Percentiles rank a stretch among this genome's conserved stretches.
phyloP scores from a whole-genome alignment of 352 stramenopile genomes.

The Thalassiosira sp. region DNA sequence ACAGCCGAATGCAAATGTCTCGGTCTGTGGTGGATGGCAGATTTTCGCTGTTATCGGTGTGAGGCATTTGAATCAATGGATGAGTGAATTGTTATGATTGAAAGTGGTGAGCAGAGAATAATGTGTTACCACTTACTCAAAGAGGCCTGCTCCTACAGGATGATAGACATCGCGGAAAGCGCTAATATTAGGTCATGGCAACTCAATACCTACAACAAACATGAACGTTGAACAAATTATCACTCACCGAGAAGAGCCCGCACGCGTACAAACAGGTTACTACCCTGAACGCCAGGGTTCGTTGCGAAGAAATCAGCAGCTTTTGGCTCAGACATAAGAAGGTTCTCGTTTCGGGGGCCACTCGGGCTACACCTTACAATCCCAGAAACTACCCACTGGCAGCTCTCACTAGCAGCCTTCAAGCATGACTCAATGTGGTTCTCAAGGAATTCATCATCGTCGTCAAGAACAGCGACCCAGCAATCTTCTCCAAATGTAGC shows the following conservation, averaged over 20 bases:
- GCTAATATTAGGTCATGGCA: no score
- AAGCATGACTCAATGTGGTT: constrained; percentile 21
- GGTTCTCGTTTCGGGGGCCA: constrained; percentile 1
- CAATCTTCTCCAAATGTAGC: constrained; percentile 19
- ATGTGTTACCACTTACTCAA: constrained; percentile 2
- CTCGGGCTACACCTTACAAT: constrained; percentile 8
- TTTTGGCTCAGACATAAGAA: constrained; percentile 1
- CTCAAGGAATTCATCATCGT: constrained; percentile 24
- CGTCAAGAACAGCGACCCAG: constrained; percentile 22
- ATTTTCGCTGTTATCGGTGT: constrained; percentile 1
- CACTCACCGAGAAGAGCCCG: not conserved
- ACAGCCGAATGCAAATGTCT: constrained; percentile 26
- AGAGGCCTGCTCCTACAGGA: constrained; percentile 11
- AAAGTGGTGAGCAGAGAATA: not conserved
- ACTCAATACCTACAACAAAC: not conserved
- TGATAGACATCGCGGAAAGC: not conserved
- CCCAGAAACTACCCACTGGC: constrained; percentile 23
- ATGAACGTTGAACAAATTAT: not conserved
- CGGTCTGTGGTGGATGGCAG: constrained; percentile 13
- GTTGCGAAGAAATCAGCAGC: constrained; percentile 19
- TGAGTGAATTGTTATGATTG: not conserved
- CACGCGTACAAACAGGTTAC: constrained; percentile 13
- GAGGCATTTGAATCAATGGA: not conserved
- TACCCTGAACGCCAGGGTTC: constrained; percentile 19
- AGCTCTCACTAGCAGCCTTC: constrained; percentile 5